These are phyloP conservation scores for Trichoderma atrobrunneum DNA, from an alignment of 2,329 filamentous ascomycete genomes.

Conservation along the genomic window DNA sequence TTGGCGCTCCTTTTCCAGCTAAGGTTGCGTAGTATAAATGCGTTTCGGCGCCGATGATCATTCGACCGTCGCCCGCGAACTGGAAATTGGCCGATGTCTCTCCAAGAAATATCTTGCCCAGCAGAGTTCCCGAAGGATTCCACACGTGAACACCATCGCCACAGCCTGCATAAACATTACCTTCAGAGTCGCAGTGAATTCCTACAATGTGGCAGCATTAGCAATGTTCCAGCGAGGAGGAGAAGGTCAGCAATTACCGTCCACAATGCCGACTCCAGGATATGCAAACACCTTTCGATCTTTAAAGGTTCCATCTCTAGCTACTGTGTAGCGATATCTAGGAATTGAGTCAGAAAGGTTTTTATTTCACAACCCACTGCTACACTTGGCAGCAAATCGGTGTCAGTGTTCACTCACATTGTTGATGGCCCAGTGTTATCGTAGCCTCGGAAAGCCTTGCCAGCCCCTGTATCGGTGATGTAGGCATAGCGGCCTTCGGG, in stretches of 20 bases:
- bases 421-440: slow-evolving; percentile 9
- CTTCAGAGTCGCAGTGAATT: slow-evolving; percentile 45
- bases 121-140: slow-evolving; percentile 43
- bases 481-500: slow-evolving; percentile 45
- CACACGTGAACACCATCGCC: slow-evolving; percentile 50
- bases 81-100: slow-evolving; percentile 48
- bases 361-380: background rate
- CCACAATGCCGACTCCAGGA: slow-evolving; percentile 3
- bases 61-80: slow-evolving; percentile 42
- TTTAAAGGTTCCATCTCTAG: slow-evolving; percentile 31
- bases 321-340: slow-evolving; percentile 19
- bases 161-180: slow-evolving; percentile 49
- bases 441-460: slow-evolving; percentile 27
- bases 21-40: slow-evolving; percentile 13
- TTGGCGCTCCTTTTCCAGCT: slow-evolving; percentile 10
- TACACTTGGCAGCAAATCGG: background rate
- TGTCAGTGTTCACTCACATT: background rate
- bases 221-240: slow-evolving; percentile 21
- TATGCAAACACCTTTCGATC: slow-evolving; percentile 20
- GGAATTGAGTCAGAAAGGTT: background rate
- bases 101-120: slow-evolving; percentile 44
- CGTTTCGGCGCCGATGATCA: slow-evolving; percentile 36
- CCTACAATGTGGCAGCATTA: slow-evolving; percentile 40
- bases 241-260: slow-evolving; percentile 3
- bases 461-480: slow-evolving; percentile 42